A percentile compares a stretch with the other conserved stretches of the same genome.
phyloP scores from a whole-genome alignment of 2,329 filamentous ascomycete species.

The Hawksworthiomyces lignivorus region DNA sequence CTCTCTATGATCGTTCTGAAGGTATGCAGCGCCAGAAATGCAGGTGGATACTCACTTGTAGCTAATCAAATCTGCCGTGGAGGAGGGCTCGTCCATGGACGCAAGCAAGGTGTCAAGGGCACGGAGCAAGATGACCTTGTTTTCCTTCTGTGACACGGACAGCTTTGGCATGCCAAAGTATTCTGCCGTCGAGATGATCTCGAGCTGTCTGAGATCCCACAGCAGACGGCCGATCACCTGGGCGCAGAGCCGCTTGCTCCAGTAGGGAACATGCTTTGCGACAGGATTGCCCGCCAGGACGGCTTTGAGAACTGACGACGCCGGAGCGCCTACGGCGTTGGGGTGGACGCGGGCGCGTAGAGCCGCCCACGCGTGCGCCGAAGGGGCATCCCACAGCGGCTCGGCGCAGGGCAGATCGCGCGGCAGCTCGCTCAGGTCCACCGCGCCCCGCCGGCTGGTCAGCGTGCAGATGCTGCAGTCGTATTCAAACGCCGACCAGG shows the following conservation, averaged over 20 bases:
- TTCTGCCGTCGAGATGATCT: conserved; percentile 19
- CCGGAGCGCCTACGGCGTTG: conserved; percentile 12
- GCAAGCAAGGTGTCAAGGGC: conserved; percentile 16
- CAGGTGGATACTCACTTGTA: conserved; percentile 22
- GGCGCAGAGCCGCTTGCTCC: conserved; percentile 22
- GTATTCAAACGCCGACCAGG: conserved; percentile 26
- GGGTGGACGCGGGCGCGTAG: conserved; percentile 15
- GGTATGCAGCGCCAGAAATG: too few relatives aligned
- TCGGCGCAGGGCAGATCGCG: conserved; percentile 21
- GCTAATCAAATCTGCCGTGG: conserved; percentile 21
- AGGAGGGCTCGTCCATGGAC: conserved; percentile 17
- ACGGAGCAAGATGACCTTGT: conserved; percentile 16
- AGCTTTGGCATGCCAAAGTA: conserved; percentile 21
- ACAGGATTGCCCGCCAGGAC: conserved; percentile 11
- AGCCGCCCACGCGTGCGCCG: conserved; percentile 20
- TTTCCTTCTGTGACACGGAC: conserved; percentile 18
- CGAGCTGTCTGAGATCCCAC: conserved; percentile 23
- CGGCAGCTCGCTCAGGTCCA: conserved; percentile 24
- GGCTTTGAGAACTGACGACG: conserved; percentile 13
- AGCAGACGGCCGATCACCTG: conserved; percentile 24
- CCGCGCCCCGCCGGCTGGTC: conserved; percentile 21
- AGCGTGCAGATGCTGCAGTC: conserved; percentile 25
- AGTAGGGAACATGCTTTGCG: conserved; percentile 12
- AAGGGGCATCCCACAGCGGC: conserved; percentile 22
- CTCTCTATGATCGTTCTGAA: not conserved